Conservation (phyloP, 108 stramenopile species). For the Skeletonema tropicum region DNA sequence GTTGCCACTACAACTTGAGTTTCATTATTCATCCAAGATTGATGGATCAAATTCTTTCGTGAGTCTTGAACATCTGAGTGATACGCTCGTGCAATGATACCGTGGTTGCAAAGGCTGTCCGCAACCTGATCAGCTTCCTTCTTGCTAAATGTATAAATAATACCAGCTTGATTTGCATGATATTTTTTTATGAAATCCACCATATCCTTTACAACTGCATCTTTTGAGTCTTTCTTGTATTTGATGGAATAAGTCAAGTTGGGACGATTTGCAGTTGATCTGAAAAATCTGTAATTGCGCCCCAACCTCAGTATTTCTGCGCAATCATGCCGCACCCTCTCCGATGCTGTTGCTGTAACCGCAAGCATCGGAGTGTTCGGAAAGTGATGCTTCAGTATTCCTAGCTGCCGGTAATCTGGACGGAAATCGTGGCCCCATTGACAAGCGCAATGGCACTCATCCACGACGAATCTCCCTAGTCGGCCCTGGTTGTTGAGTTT, state of each 20-base stretch:
- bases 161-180: constrained; percentile 74
- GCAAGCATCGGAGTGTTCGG: constrained; percentile 74
- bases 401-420: constrained; percentile 91
- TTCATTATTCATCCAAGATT: constrained; percentile 85
- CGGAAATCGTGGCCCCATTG: constrained; percentile 89
- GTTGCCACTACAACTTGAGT: constrained; percentile 94
- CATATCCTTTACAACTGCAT: constrained; percentile 73
- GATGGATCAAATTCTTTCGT: constrained; percentile 68
- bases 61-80: constrained; percentile 61
- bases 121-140: constrained; percentile 91
- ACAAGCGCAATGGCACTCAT: constrained; percentile 81
- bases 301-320: constrained; percentile 70
- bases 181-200: constrained; percentile 67
- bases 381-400: constrained; percentile 84
- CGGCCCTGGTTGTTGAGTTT: constrained; percentile 58
- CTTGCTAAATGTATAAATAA: constrained; percentile 89
- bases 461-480: constrained; percentile 92
- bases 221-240: constrained; percentile 65
- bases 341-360: constrained; percentile 88
- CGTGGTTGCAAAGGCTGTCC: constrained; percentile 59
- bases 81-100: constrained; percentile 87
- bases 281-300: constrained; percentile 71
- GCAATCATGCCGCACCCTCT: constrained; percentile 89
- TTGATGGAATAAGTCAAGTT: constrained; percentile 88
- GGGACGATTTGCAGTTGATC: constrained; percentile 84